Evolutionary conservation across 345 rosid genomes (phyloP).

Genomic region (Aurinia saxatilis): DNA sequence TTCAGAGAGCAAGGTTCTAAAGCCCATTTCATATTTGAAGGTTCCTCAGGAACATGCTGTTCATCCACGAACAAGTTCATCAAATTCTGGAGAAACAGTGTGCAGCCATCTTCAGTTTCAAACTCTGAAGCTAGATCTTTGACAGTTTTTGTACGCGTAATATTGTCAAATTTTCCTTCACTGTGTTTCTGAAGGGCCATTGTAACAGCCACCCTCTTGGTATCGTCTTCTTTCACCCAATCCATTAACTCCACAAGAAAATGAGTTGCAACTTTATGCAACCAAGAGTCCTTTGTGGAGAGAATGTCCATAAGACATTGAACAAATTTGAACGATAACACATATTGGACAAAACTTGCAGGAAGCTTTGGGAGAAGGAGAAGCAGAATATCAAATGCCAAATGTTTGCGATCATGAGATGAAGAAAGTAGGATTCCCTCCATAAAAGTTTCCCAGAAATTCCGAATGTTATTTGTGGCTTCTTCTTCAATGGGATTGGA

Average conservation of each 20-base stretch:
- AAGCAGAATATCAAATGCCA: conserved; percentile 75
- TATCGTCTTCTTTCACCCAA: conserved; percentile 79
- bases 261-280: conserved; percentile 71
- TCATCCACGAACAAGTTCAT: conserved; percentile 81
- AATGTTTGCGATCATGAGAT: conserved; percentile 91
- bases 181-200: conserved; percentile 86
- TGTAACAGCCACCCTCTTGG: conserved; percentile 70
- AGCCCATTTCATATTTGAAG: conserved; percentile 41
- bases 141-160: conserved; percentile 68
- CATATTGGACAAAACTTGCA: conserved; percentile 55
- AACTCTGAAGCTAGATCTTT: conserved; percentile 73
- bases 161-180: conserved; percentile 74
- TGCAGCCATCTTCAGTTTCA: conserved; percentile 74
- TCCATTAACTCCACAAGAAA: conserved; percentile 59
- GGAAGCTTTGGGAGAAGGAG: conserved; percentile 81
- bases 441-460: conserved; percentile 57
- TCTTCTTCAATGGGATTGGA: conserved; percentile 69
- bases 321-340: conserved; percentile 69
- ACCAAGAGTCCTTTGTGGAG: conserved; percentile 86
- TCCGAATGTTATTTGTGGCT: conserved; percentile 44
- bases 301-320: conserved; percentile 88
- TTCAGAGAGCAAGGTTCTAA: conserved; percentile 30
- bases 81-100: conserved; percentile 69
- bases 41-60: conserved; percentile 63
- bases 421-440: conserved; percentile 76